A percentile compares a stretch with the other conserved stretches of the same genome.
Evolutionary conservation across 2,329 filamentous ascomycete species (phyloP).

Genomic region (Fusarium clavum): DNA sequence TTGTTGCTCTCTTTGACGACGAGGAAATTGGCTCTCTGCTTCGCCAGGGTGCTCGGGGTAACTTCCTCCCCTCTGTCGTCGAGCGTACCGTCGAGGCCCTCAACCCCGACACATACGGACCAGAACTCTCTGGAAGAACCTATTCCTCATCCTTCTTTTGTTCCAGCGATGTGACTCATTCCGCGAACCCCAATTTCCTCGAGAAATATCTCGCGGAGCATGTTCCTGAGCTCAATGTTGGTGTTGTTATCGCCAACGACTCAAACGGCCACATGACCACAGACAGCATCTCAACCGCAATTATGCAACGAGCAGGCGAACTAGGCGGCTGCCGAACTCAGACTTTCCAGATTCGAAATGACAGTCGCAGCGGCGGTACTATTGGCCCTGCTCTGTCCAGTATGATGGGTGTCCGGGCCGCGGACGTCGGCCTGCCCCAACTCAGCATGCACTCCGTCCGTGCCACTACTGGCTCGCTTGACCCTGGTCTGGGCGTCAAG

Average conservation of each 20-base stretch:
- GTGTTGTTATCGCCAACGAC: slow-evolving; percentile 82
- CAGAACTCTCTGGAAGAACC: slow-evolving; percentile 78
- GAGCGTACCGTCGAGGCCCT: slow-evolving; percentile 82
- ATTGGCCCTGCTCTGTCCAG: slow-evolving; percentile 92
- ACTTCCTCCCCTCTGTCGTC: slow-evolving; percentile 85
- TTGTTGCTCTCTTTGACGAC: slow-evolving; percentile 95
- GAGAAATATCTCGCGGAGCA: slow-evolving; percentile 86
- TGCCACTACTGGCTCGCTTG: slow-evolving; percentile 85
- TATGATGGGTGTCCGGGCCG: slow-evolving; percentile 81
- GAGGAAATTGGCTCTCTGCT: slow-evolving; percentile 95
- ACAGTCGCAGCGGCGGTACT: slow-evolving; percentile 88
- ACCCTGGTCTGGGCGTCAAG: slow-evolving; percentile 88
- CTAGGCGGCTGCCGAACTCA: slow-evolving; percentile 79
- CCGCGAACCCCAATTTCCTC: slow-evolving; percentile 94
- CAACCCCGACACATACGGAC: slow-evolving; percentile 65
- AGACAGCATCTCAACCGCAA: slow-evolving; percentile 84
- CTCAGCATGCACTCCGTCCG: slow-evolving; percentile 94
- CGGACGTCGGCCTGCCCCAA: slow-evolving; percentile 91
- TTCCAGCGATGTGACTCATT: slow-evolving; percentile 92
- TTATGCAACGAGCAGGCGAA: slow-evolving; percentile 83
- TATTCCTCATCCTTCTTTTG: slow-evolving; percentile 88
- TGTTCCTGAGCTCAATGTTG: slow-evolving; percentile 87
- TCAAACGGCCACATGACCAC: slow-evolving; percentile 97
- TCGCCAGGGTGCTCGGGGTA: slow-evolving; percentile 88
- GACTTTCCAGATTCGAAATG: slow-evolving; percentile 95